Evolutionary conservation across 352 stramenopile species (phyloP).

Genomic region (Pythium plurisporium): DNA sequence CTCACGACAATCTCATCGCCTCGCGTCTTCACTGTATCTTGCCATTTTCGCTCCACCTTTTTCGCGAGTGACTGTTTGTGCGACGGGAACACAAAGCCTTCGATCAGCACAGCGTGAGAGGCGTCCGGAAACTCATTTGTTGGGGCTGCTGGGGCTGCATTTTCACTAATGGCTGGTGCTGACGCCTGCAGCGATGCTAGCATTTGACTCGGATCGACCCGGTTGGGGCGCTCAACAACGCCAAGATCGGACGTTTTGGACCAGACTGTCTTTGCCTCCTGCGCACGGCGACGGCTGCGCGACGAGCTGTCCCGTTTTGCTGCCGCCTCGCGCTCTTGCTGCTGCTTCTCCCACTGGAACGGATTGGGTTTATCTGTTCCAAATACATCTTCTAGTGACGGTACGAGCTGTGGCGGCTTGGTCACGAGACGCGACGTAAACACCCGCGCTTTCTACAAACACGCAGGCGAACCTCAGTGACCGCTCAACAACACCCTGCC

Average conservation of each 20-base stretch:
- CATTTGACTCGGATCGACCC: slow-evolving; percentile 20
- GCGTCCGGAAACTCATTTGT: slow-evolving; percentile 47
- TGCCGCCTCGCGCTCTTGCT: background rate
- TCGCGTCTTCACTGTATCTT: slow-evolving; percentile 15
- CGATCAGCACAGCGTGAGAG: slow-evolving; percentile 65
- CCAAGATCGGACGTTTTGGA: slow-evolving; percentile 69
- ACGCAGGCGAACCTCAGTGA: background rate
- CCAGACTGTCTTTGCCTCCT: slow-evolving; percentile 64
- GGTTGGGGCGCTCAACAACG: slow-evolving; percentile 48
- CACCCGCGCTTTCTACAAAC: slow-evolving; percentile 59
- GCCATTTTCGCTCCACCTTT: slow-evolving; percentile 53
- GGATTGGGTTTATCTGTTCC: slow-evolving; percentile 74
- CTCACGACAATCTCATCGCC: slow-evolving; percentile 59
- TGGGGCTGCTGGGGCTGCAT: slow-evolving; percentile 27
- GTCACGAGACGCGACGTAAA: slow-evolving; percentile 53
- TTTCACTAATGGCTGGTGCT: slow-evolving; percentile 39
- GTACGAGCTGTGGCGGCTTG: slow-evolving; percentile 82
- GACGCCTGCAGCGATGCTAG: slow-evolving; percentile 11
- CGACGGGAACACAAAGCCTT: slow-evolving; percentile 79
- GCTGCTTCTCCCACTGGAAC: slow-evolving; percentile 40
- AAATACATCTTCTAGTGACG: slow-evolving; percentile 74
- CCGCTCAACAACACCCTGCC: no score
- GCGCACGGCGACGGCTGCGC: slow-evolving; percentile 7
- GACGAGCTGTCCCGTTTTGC: background rate
- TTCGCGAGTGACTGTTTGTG: slow-evolving; percentile 76